Evolutionary conservation across 805 yeast species (phyloP).

Genomic region (Metschnikowia drakensbergensis): DNA sequence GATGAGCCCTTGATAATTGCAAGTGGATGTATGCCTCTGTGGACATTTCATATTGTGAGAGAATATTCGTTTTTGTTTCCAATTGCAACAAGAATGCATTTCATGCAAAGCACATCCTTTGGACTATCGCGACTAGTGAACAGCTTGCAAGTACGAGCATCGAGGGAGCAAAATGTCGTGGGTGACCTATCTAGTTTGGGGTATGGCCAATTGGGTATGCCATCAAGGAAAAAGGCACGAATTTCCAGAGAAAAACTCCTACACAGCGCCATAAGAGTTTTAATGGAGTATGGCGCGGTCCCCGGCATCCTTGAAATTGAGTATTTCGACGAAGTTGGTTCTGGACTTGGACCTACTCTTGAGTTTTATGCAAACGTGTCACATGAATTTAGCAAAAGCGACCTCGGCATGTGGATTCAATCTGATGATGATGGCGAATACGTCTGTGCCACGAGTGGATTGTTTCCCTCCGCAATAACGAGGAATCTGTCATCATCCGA

Average conservation of each 20-base stretch:
- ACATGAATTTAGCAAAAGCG: constrained; percentile 58
- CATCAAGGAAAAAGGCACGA: constrained; percentile 74
- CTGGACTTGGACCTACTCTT: constrained; percentile 93
- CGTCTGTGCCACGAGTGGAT: constrained; percentile 46
- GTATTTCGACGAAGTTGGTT: constrained; percentile 87
- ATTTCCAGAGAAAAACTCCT: constrained; percentile 67
- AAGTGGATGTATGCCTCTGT: constrained; percentile 78
- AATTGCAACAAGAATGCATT: constrained; percentile 69
- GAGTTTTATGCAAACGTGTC: constrained; percentile 88
- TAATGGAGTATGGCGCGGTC: constrained; percentile 71
- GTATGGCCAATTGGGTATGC: constrained; percentile 57
- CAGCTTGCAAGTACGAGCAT: constrained; percentile 54
- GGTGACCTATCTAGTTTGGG: constrained; percentile 16
- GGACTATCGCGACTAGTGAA: constrained; percentile 83
- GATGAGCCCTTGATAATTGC: constrained; percentile 89
- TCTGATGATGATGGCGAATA: constrained; percentile 30
- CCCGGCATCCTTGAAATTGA: constrained; percentile 85
- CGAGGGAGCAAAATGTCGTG: constrained; percentile 12
- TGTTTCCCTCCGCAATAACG: constrained; percentile 70
- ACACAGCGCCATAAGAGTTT: constrained; percentile 73
- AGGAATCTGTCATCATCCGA: constrained; percentile 29
- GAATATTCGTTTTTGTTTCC: constrained; percentile 82
- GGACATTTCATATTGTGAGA: constrained; percentile 75
- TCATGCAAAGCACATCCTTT: constrained; percentile 82
- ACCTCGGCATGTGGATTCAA: constrained; percentile 65